A percentile compares a stretch with the other conserved stretches of the same genome.
phyloP scores from a whole-genome alignment of 176 grass and related monocot species.

The Oryza meyeriana region DNA sequence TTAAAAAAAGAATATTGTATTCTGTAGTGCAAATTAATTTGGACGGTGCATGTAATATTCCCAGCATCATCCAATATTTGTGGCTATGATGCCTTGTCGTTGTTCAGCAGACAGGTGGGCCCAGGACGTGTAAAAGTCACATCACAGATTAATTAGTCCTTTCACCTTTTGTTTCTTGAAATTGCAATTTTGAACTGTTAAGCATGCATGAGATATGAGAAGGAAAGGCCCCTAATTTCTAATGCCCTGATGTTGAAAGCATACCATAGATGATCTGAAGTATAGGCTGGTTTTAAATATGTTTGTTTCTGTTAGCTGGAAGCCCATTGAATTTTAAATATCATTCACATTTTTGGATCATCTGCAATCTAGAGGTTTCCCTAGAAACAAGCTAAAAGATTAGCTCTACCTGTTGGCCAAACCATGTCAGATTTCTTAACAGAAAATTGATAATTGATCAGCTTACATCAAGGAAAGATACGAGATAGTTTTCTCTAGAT shows the following conservation, averaged over 20 bases:
- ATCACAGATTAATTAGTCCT: background rate
- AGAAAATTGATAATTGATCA: background rate
- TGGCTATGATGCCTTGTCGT: background rate
- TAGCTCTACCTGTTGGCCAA: background rate
- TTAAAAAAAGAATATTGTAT: background rate
- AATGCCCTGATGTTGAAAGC: background rate
- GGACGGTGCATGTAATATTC: background rate
- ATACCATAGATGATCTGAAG: background rate
- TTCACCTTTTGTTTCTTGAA: background rate
- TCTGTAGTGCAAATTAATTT: background rate
- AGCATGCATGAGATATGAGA: background rate
- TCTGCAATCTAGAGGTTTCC: background rate
- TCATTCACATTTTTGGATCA: background rate
- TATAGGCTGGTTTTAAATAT: background rate
- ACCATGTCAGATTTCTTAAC: background rate
- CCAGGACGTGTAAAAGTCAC: background rate
- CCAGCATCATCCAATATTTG: background rate
- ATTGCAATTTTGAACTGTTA: background rate
- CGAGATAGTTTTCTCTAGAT: background rate
- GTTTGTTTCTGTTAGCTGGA: background rate
- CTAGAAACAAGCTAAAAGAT: no score
- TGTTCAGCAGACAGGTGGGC: constrained; percentile 3
- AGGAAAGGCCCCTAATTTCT: background rate
- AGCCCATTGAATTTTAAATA: background rate
- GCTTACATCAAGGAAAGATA: background rate